Evolutionary conservation across 2,329 filamentous ascomycete genomes (phyloP).

Genomic region (Neurospora sp.): DNA sequence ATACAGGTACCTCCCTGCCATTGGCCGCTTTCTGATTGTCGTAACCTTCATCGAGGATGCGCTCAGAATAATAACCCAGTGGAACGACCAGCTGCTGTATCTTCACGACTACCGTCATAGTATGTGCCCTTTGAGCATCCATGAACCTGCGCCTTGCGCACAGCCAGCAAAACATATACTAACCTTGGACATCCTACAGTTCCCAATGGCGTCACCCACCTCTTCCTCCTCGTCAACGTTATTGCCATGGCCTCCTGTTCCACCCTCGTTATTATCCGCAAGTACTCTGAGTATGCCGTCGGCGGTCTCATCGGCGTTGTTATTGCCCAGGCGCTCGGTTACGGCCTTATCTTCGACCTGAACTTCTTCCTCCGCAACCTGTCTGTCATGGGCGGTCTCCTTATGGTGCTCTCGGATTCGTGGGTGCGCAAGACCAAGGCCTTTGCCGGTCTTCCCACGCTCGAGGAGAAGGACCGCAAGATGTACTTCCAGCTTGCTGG

Average conservation of each 20-base stretch:
- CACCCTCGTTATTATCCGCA: constrained; percentile 77
- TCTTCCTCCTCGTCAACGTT: constrained; percentile 88
- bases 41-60: constrained; percentile 98
- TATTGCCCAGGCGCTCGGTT: constrained; percentile 85
- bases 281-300: constrained; percentile 88
- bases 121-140: constrained; percentile 40
- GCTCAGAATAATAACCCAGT: constrained; percentile 93
- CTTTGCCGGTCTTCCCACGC: constrained; percentile 82
- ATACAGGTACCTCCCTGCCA: constrained; percentile 76
- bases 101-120: constrained; percentile 87
- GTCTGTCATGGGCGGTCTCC: constrained; percentile 88
- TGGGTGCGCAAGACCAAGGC: constrained; percentile 98
- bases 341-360: constrained; percentile 95
- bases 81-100: constrained; percentile 88
- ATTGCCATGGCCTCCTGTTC: constrained; percentile 79
- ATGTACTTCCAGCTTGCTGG: constrained; percentile 99
- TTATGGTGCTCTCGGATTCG: constrained; percentile 97
- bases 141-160: background rate
- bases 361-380: constrained; percentile 99
- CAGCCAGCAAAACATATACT: constrained; percentile 4
- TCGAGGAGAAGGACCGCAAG: constrained; percentile 99
- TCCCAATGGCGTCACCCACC: constrained; percentile 75
- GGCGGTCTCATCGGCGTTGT: constrained; percentile 84
- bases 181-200: constrained; percentile 42
- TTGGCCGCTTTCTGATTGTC: constrained; percentile 95